A percentile compares a stretch with the other conserved stretches of the same genome.
phyloP scores from a whole-genome alignment of 495 filamentous ascomycete genomes.

The Hypoxylon intermedium region DNA sequence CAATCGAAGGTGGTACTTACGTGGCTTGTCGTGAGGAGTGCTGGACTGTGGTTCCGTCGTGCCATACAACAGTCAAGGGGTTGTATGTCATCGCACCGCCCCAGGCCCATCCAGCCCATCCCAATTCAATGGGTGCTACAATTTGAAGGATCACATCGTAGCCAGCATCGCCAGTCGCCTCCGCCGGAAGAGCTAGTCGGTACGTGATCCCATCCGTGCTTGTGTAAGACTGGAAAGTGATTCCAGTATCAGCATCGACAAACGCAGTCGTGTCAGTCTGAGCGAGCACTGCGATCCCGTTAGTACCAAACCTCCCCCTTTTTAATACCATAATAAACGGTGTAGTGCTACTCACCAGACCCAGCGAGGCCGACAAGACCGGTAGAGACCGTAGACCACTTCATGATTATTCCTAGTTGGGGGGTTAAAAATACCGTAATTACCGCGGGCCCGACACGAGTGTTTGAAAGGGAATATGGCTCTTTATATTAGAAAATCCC shows the following conservation, averaged over 20 bases:
- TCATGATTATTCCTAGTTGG: constrained; percentile 22
- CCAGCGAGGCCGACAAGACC: constrained; percentile 20
- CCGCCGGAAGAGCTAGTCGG: constrained; percentile 51
- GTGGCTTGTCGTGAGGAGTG: constrained; percentile 52
- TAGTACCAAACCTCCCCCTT: constrained; percentile 1
- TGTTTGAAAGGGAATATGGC: constrained; percentile 5
- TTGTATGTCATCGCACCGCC: constrained; percentile 58
- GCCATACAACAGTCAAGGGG: constrained; percentile 53
- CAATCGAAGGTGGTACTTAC: constrained; percentile 37
- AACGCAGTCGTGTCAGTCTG: constrained; percentile 46
- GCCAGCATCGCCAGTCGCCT: constrained; percentile 38
- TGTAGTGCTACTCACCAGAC: constrained; percentile 26
- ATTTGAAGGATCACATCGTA: constrained; percentile 56
- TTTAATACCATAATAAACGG: not conserved
- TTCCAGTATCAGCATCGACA: constrained; percentile 49
- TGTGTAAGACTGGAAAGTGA: constrained; percentile 51
- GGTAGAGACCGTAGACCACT: constrained; percentile 26
- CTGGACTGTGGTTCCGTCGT: constrained; percentile 48
- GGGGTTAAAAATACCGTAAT: constrained; percentile 1
- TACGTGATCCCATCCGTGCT: constrained; percentile 46
- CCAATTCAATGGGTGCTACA: constrained; percentile 46
- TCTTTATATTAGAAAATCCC: constrained; percentile 26
- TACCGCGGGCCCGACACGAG: constrained; percentile 2
- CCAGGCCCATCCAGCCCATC: constrained; percentile 57
- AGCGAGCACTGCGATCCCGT: constrained; percentile 21